A percentile compares a stretch with the other conserved stretches of the same genome.
These are phyloP conservation scores for Curvularia verruculosa DNA, from an alignment of 2,329 filamentous ascomycete species.

Conservation along the genomic window DNA sequence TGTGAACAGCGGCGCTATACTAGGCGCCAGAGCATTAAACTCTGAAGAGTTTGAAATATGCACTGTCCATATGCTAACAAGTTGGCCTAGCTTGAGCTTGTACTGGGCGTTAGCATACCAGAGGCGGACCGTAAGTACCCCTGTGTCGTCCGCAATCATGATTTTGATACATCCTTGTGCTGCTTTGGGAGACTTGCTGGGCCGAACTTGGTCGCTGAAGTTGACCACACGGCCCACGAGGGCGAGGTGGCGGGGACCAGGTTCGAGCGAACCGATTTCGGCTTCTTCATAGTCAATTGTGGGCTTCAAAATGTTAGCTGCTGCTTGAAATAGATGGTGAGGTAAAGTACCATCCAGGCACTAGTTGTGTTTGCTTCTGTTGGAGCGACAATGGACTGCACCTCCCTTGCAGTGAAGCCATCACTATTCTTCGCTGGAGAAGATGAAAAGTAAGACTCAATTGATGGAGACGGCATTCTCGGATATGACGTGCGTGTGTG, in stretches of 20 bases:
- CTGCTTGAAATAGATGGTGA: background rate
- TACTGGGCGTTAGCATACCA: slow-evolving; percentile 56
- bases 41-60: slow-evolving; percentile 58
- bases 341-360: slow-evolving; percentile 22
- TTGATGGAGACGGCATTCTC: slow-evolving; percentile 50
- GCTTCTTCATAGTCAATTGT: slow-evolving; percentile 56
- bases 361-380: slow-evolving; percentile 27
- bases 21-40: slow-evolving; percentile 49
- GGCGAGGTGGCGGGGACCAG: slow-evolving; percentile 58
- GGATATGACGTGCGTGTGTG: background rate
- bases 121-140: slow-evolving; percentile 61
- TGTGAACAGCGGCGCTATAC: slow-evolving; percentile 57
- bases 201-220: slow-evolving; percentile 54
- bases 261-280: slow-evolving; percentile 55
- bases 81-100: slow-evolving; percentile 58
- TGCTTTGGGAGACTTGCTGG: slow-evolving; percentile 51
- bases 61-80: slow-evolving; percentile 63
- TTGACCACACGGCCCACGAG: slow-evolving; percentile 65
- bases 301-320: slow-evolving; percentile 49
- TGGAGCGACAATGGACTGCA: slow-evolving; percentile 50
- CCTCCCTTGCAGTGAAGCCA: slow-evolving; percentile 60
- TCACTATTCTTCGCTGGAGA: slow-evolving; percentile 50
- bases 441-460: slow-evolving; percentile 53
- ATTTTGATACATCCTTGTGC: slow-evolving; percentile 61
- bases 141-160: slow-evolving; percentile 63